Base-by-base conservation (phyloP, 257 asterid genomes). In the Nicotiana obtusifolia region DNA sequence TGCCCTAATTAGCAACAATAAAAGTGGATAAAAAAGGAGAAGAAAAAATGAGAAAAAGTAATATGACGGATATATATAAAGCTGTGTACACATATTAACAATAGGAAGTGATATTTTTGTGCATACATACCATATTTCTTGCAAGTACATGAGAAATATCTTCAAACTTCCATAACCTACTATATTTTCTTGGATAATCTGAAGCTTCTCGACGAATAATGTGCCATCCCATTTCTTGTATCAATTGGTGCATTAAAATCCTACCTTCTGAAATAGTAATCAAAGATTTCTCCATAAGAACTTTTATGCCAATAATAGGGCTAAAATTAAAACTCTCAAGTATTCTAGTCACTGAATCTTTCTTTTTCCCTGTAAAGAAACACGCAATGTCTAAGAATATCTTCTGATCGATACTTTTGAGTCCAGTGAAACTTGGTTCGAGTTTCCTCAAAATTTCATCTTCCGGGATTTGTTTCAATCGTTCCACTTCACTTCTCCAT, bases 321-420 rank as follows among this genome's bases (percentile, higher is more conserved):
- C 11, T 11, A 41, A 69, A 69, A 33, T 65, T 16, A 14, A 81
- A 71, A 81, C 73, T 81, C 37, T 69, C 1, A 14, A 81, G 80
- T 20, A n/a, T 35, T 69, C 67, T 30, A 30, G 35, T 49, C 68
- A 68, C 22, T 7, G 57, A 30, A 26, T n/a, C 37, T 68, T 31
- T 69, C 78, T 33, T 66, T 8, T 68, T 31, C 28, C 52, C 84
- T 1, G 24, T 35, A 56, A 81, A 69, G 19, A 68, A 81, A 5
- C 62, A 69, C 9, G 53, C 83, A 80, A 80, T 80, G 15, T 80
- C 77, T 26, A 80, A 28, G 76, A 80, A 80, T 37, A 81, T 53
- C n/a, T 56, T 56, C 37, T 56, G 57, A 7, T 54, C 80, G 7
- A 0, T 16, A n/a, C 10, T 31, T 10, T 33, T 7, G 26, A 81